Base-by-base conservation (phyloP, 805 yeast species). In the Teunomyces atbi region DNA sequence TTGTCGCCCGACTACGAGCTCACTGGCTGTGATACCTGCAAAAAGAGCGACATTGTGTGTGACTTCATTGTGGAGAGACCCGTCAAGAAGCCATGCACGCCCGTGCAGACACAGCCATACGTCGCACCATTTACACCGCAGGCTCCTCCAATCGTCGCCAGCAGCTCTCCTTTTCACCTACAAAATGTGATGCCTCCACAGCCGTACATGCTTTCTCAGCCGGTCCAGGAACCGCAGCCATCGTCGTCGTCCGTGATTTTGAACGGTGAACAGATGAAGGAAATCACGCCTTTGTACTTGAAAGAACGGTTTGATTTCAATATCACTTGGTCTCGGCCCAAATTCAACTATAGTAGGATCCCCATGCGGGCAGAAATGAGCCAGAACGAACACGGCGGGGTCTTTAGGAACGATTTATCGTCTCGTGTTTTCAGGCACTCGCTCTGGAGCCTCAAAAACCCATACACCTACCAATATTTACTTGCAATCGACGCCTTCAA, bases 401-500 rank as follows among this genome's bases (percentile, higher is more conserved):
- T 61, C 6, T 55, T 54, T 35, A 50, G 60, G 8, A 53, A 55
- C 13, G 45, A 41, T 12, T 8, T 8, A 8, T 23, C 26, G 48
- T 11, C 46, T 38, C 45, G 43, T 45, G 37, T 28, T 27, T 23
- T 33, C 35, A 13, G 35, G 40, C 21, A 43, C 45, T 15, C 48
- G 2, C 32, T 42, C 11, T 28, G 21, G 20, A 53, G 54, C 34
- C 49, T 61, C 23, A 49, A 45, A 29, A 48, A 48, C 37, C 35
- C 36, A 12, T 45, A 48, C 15, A 47, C 46, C 18, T 59, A 54
- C 45, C 43, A 53, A 3, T 59, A 53, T 32, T 49, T 67, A 19
- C 44, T 53, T 21, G 45, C 54, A 4, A 64, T 66, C 19, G 42
- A 64, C 46, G 71, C 71, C 5, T 68, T 68, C 49, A 64, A 68